Base-by-base conservation (phyloP, 768 basidiomycete genomes). In the Crepidotus variabilis region DNA sequence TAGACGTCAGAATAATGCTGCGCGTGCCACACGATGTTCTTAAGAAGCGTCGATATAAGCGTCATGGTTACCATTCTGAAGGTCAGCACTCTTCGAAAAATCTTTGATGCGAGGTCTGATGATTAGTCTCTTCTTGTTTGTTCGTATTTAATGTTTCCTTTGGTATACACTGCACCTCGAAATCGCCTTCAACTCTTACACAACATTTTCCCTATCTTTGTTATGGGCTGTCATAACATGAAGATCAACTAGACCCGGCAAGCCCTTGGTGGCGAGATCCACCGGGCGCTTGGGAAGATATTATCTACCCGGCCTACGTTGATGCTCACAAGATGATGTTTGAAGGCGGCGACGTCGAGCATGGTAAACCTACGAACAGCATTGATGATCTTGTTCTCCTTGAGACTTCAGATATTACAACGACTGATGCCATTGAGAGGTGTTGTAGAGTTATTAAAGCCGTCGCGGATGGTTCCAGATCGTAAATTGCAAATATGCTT, bases 231-330 rank as follows among this genome's bases (percentile, higher is more conserved):
- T 45, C n/a, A 52, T 52, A 43, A 54, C 60, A 57, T 80, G 78
- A 84, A 92, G 88, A 82, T 53, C 88, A 88, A 86, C 81, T 81
- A 67, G 82, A 88, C 72, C 78, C 84, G 92, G 92, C 92, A 77
- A 90, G 90, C 20, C 67, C 82, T n/a, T 72, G 90, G n/a, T 97
- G 94, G 94, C 79, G 81, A 48, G 94, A 96, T 69, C 94, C 92
- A 20, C 92, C 93, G 11, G 60, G 77, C 39, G 96, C 96, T 72
- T 97, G 92, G 85, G 91, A 95, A 60, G 77, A 91, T 55, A 92
- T 98, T 57, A 94, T 94, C 53, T 98, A 90, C 76, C 97, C 97
- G 0, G 95, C 92, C 2, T 98, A 96, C 68, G 68, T 94, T 39
- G 82, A 87, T 43, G 94, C 94, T 6, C 90, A 97, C 70, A 63